These are phyloP conservation scores for Kurtzmaniella quercitrusa DNA, from an alignment of 1,139 yeast species.

Conservation along the genomic window DNA sequence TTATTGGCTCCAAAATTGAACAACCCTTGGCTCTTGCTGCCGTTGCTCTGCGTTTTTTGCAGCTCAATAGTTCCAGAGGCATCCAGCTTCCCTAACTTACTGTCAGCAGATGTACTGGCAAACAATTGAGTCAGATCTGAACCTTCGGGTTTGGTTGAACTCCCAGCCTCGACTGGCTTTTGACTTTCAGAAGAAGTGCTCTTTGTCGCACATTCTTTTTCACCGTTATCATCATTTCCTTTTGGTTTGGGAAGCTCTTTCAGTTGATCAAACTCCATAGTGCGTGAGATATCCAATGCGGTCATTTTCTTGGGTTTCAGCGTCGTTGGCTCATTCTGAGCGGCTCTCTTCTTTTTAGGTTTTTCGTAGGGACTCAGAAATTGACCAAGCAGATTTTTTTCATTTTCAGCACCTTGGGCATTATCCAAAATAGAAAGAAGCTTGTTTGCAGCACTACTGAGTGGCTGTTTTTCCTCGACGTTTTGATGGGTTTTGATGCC, in stretches of 20 bases:
- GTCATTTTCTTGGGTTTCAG: conserved; percentile 14
- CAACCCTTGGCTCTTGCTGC: background rate
- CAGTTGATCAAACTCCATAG: conserved; percentile 33
- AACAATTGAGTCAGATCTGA: background rate
- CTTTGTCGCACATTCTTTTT: background rate
- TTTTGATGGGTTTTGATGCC: conserved; percentile 15
- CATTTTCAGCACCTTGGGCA: conserved; percentile 7
- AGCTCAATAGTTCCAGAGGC: background rate
- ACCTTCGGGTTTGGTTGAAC: background rate
- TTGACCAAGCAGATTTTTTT: conserved; percentile 21
- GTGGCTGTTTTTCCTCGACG: conserved; percentile 4
- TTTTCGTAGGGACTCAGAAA: conserved; percentile 54
- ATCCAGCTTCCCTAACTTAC: no score
- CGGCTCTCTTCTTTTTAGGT: conserved; percentile 9
- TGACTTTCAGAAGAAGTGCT: background rate
- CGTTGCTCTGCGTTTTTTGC: background rate
- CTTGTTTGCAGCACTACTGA: conserved; percentile 66
- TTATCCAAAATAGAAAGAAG: conserved; percentile 60
- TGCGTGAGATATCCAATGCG: conserved; percentile 36
- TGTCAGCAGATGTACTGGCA: no score
- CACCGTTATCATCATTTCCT: conserved; percentile 10
- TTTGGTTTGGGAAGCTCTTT: conserved; percentile 18
- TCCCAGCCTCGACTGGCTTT: background rate
- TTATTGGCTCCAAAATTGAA: background rate
- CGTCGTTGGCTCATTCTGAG: conserved; percentile 3